These are phyloP conservation scores for Aspergillus indologenus DNA, from an alignment of 495 filamentous ascomycete genomes.

Conservation along the genomic window DNA sequence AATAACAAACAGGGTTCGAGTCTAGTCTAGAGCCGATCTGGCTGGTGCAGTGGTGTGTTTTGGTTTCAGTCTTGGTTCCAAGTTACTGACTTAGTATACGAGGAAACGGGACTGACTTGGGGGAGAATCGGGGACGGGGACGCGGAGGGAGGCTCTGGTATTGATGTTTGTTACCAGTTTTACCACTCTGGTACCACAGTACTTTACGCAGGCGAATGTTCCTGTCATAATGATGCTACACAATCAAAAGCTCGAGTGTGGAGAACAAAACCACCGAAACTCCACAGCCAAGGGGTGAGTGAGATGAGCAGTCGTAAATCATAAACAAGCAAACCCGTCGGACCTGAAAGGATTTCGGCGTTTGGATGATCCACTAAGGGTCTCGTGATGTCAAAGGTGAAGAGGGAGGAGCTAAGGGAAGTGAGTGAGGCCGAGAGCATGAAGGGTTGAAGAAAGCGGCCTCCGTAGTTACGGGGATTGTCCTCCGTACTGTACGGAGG, in stretches of 20 bases:
- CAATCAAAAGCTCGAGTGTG: constrained; percentile 14
- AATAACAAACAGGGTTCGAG: not conserved
- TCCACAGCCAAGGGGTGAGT: constrained; percentile 10
- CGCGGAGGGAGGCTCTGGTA: constrained; percentile 4
- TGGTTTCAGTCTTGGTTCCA: not conserved
- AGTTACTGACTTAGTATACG: not conserved
- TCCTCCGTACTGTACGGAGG: too few species aligned
- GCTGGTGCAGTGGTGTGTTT: not conserved
- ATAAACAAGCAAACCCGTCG: constrained; percentile 16
- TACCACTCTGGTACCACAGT: not conserved
- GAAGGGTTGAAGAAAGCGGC: not conserved
- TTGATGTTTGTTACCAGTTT: not conserved
- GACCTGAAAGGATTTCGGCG: constrained; percentile 15
- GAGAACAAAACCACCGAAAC: constrained; percentile 17
- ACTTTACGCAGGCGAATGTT: not conserved
- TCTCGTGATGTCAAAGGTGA: constrained; percentile 14
- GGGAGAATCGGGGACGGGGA: not conserved
- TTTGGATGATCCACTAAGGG: constrained; percentile 14
- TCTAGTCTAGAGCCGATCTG: not conserved
- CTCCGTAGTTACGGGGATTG: too few species aligned
- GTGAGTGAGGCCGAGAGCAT: too few species aligned
- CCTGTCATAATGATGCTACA: constrained; percentile 15
- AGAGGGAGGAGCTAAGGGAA: not conserved
- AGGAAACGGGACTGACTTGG: not conserved
- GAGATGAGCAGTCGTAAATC: constrained; percentile 21